Evolutionary conservation across 306 rosid genomes (phyloP), one percentile per base, ranked within the genome.

Genomic region (Trichosanthes cucumerina): DNA sequence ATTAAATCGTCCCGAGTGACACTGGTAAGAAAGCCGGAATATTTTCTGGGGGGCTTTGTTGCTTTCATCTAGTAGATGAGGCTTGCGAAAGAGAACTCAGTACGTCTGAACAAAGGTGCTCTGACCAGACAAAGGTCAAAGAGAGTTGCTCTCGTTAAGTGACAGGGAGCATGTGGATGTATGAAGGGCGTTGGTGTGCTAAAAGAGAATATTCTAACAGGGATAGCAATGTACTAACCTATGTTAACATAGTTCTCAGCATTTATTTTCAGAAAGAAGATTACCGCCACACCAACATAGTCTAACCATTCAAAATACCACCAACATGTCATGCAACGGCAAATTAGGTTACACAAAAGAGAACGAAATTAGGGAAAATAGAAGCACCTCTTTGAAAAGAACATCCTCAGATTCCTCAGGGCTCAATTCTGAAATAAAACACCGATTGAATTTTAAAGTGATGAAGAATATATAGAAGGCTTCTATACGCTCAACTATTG

Each of bases 391-490:
- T 74, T 95, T 95, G 87, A 95, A 95, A 82, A 95, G 98, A 90
- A 95, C 97, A 83, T 95, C 98, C 76, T 95, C 98, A 44, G 97
- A 90, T 83, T 95, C 98, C 88, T 95, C 98, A 5, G 93, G 89
- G 81, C 98, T 95, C 85, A 95, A 77, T 76, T 95, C 98, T 95
- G 90, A 83, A 82, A 84, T 63, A 76, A 81, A 80, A 84, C 38
- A 75, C 65, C 63, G 33, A 60, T 43, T 81, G 53, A 46, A 36
- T 24, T 53, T 81, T 58, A 60, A 74, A 4, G 26, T 41, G 73
- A 33, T 15, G 52, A 57, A 68, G 59, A 64, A 41, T 46, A 34
- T n/a, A 6, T 24, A 49, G 52, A 39, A 21, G 16, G 28, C 28
- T 50, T 50, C 7, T 13, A 46, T 19, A 24, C 19, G 58, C 78